Base-by-base conservation (phyloP, 768 basidiomycete species). In the Naganishia kalamii region DNA sequence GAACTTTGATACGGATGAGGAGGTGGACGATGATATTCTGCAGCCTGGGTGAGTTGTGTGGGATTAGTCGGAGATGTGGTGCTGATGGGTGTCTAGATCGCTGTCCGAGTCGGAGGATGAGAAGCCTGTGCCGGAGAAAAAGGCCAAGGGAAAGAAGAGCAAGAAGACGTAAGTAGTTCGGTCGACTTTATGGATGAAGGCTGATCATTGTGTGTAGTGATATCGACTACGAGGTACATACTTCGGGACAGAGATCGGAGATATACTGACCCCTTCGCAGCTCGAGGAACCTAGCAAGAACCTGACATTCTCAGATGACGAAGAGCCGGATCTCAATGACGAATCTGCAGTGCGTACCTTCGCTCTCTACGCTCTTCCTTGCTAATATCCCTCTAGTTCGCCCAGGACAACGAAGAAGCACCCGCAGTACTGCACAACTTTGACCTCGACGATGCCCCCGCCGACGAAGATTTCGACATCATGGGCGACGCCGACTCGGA, bases 401-500 rank as follows among this genome's bases (percentile, higher is more conserved):
- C 19, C 41, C 35, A 54, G 15, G 63, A 64, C 41, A 43, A 64
- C 51, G 50, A 41, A 41, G 50, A 52, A 52, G 63, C 51, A n/a
- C 63, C 63, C 12, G 63, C 50, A 21, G 63, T 64, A 27, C 50
- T 68, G 37, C 75, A 76, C 65, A 67, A 52, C 6, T 77, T 77
- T 64, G 75, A 75, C 62, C 70, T 76, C 13, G 75, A 73, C 46
- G 70, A 70, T 62, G 72, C 73, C 23, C 74, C 74, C 21, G 69
- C 68, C 12, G 70, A 64, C 23, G 71, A 70, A 23, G 74, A 74
- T 6, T 66, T 68, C n/a, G 69, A 69, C 13, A 40, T 69, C 27
- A 66, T 68, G 69, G 61, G 51, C n/a, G 69, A 65, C 17, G 71
- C 71, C 60, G 74, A 73, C 27, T n/a, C n/a, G 12, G 54, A 57